Evolutionary conservation across 257 asterid genomes (phyloP), one percentile per base, ranked within the genome.

Genomic region (Ilex aquifolium): DNA sequence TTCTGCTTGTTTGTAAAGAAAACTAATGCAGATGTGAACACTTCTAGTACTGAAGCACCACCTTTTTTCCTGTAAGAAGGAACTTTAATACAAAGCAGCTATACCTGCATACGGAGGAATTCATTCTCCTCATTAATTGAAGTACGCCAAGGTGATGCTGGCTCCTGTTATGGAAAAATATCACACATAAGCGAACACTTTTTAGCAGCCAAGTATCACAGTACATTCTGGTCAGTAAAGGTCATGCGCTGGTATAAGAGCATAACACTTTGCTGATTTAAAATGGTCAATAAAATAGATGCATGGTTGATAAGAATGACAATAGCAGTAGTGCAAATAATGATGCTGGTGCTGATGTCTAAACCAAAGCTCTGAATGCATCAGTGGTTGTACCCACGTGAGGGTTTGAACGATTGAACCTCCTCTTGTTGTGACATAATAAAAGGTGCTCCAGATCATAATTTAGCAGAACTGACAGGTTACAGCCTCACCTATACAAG

Each of bases 91-190:
- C 2, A 40, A 57, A 56, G 6, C n/a, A 46, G 61, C 44, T 36
- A 60, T 84, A 90, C 99, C 97, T 93, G 95, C 77, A 93, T 78
- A 40, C 84, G 88, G 49, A 93, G 94, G 81, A 90, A 89, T 82
- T 93, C 99, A 74, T 85, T 90, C 76, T 92, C 97, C 83, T 90
- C 99, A 53, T 83, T 90, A 53, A 77, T 67, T 58, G 90, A 78
- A 36, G 96, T 83, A 60, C 80, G 79, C 99, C 91, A 85, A 64
- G 95, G 90, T 31, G 95, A 80, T 62, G 83, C 80, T 59, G 83
- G 64, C 59, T 64, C 84, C 95, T 93, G 74, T 74, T 56, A 62
- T 7, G 52, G 30, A 53, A 48, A 39, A 65, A 16, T 13, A 57
- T 52, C 61, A 31, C 40, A 52, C 21, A 15, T 49, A 66, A 72